Evolutionary conservation across 2,329 filamentous ascomycete genomes (phyloP).

Genomic region (Cladosporium colombiae): DNA sequence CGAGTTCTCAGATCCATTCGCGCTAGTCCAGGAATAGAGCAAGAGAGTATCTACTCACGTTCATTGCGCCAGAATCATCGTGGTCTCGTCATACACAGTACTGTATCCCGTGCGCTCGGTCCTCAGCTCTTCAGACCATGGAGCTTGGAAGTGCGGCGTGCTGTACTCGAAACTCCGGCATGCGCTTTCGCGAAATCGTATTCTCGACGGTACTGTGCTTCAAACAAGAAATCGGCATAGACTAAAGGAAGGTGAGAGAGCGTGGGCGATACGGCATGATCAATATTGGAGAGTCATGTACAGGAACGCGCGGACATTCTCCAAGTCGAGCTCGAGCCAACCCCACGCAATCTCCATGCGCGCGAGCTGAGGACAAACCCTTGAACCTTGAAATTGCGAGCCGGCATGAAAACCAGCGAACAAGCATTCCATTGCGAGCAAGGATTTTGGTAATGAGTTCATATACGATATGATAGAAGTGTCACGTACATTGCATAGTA

Average conservation of each 20-base stretch:
- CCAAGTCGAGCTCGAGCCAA: not conserved
- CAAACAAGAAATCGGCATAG: not conserved
- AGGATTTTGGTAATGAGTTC: too few relatives aligned
- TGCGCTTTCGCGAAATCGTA: not conserved
- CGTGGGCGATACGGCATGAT: not conserved
- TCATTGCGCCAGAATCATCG: slow-evolving; percentile 8
- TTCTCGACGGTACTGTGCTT: not conserved
- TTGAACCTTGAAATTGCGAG: too few relatives aligned
- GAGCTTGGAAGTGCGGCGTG: not conserved
- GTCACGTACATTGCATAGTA: too few relatives aligned
- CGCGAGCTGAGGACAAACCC: not conserved
- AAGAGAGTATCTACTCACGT: not conserved
- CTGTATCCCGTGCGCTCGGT: not conserved
- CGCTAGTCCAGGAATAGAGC: not conserved
- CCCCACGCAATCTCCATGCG: not conserved
- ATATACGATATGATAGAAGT: too few relatives aligned
- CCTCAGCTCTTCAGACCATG: not conserved
- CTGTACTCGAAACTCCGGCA: not conserved
- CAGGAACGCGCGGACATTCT: not conserved
- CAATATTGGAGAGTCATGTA: not conserved
- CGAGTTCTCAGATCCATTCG: not conserved
- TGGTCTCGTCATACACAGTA: not conserved
- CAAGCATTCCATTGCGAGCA: too few relatives aligned
- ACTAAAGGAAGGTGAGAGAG: not conserved
- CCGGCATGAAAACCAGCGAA: too few relatives aligned